Evolutionary conservation across 805 yeast species (phyloP).

Genomic region (Nakazawaea wickerhamii): DNA sequence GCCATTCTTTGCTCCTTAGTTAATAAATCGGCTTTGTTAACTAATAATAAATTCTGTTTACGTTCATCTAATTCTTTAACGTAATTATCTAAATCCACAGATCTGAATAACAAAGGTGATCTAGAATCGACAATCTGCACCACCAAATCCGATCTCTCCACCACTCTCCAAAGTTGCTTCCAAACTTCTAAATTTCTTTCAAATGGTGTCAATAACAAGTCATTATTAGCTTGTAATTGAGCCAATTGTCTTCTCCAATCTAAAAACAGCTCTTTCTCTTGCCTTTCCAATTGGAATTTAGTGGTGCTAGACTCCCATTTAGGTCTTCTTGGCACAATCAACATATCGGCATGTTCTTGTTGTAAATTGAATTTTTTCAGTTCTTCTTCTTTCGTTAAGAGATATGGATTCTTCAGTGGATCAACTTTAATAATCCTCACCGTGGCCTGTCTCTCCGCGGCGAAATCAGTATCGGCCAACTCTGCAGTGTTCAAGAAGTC

Average conservation of each 20-base stretch:
- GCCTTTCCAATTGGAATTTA: constrained; percentile 71
- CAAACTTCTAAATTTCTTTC: constrained; percentile 97
- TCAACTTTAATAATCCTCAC: constrained; percentile 82
- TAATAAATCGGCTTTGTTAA: constrained; percentile 90
- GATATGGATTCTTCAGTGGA: constrained; percentile 44
- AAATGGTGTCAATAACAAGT: constrained; percentile 87
- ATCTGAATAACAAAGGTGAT: constrained; percentile 85
- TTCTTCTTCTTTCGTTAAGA: constrained; percentile 65
- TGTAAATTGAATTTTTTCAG: constrained; percentile 55
- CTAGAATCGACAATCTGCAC: constrained; percentile 98
- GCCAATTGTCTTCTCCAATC: constrained; percentile 95
- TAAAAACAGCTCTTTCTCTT: constrained; percentile 84
- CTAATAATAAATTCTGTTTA: constrained; percentile 76
- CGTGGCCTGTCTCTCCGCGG: constrained; percentile 81
- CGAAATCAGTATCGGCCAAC: constrained; percentile 91
- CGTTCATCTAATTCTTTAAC: constrained; percentile 71
- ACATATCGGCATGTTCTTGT: constrained; percentile 55
- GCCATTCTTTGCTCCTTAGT: constrained; percentile 67
- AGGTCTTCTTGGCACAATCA: constrained; percentile 93
- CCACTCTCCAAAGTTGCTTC: constrained; percentile 98
- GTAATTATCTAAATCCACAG: constrained; percentile 75
- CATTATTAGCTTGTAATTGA: constrained; percentile 73
- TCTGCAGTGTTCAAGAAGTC: constrained; percentile 95
- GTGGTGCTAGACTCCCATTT: constrained; percentile 72
- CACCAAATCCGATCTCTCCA: constrained; percentile 87